These are phyloP conservation scores for Caryopteris hybrid DNA, from an alignment of 305 asterid species.

Conservation along the genomic window DNA sequence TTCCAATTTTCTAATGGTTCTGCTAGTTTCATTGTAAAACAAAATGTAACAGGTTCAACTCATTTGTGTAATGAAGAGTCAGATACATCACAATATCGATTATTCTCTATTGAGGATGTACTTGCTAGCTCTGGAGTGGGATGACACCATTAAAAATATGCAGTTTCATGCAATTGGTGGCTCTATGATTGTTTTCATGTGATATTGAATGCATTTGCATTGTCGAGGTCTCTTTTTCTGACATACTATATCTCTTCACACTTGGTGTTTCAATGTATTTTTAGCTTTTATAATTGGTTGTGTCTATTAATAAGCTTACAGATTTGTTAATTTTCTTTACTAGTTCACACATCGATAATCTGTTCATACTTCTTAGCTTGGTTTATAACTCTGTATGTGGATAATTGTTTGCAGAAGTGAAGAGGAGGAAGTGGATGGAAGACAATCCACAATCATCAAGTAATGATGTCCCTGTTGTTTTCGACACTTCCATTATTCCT, in stretches of 20 bases:
- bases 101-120: neutral
- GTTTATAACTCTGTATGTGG: neutral
- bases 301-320: neutral
- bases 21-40: neutral
- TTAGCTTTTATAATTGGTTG: neutral
- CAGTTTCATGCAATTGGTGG: neutral
- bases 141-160: neutral
- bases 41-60: neutral
- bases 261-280: neutral
- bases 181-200: neutral
- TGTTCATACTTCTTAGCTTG: neutral
- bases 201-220: neutral
- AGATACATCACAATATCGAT: neutral
- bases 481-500: constrained; percentile 83
- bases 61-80: neutral
- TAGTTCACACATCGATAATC: neutral
- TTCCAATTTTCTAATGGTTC: neutral
- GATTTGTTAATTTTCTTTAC: neutral
- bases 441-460: constrained; percentile 76
- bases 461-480: constrained; percentile 65
- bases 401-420: constrained; percentile 60
- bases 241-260: neutral
- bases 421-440: constrained; percentile 90
- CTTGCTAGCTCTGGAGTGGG: neutral
- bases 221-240: neutral